phyloP scores from a whole-genome alignment of 1,284 basidiomycete species.

The Singerocomus rubriflavus region DNA sequence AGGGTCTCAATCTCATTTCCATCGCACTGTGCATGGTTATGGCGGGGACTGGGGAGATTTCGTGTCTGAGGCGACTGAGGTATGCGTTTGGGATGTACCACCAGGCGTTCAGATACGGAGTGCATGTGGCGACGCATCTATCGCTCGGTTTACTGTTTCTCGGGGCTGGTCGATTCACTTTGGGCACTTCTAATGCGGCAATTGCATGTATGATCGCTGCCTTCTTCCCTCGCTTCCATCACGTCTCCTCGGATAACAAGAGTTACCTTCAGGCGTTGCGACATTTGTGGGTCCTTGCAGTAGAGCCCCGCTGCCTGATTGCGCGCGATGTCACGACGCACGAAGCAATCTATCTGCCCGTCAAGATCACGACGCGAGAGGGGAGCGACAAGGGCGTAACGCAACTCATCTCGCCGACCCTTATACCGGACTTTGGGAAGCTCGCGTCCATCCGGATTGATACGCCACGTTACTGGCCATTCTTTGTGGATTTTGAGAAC shows the following conservation, averaged over 20 bases:
- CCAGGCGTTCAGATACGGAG: conserved; percentile 80
- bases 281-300: conserved; percentile 94
- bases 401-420: conserved; percentile 84
- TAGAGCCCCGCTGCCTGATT: conserved; percentile 89
- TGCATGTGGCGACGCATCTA: conserved; percentile 89
- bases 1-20: conserved; percentile 85
- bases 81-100: conserved; percentile 91
- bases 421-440: conserved; percentile 84
- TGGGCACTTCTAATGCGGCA: conserved; percentile 89
- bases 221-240: conserved; percentile 88
- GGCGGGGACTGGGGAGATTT: conserved; percentile 95
- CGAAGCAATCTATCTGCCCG: conserved; percentile 86
- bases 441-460: conserved; percentile 81
- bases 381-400: conserved; percentile 57
- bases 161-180: conserved; percentile 88
- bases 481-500: conserved; percentile 73
- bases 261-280: conserved; percentile 91
- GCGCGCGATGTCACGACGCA: conserved; percentile 88
- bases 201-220: conserved; percentile 88
- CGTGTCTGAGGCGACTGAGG: conserved; percentile 84
- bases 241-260: conserved; percentile 81
- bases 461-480: conserved; percentile 93
- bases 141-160: conserved; percentile 92
- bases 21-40: conserved; percentile 88
- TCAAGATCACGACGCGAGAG: conserved; percentile 80